A percentile compares a stretch with the other conserved stretches of the same genome.
Evolutionary conservation across 1,284 basidiomycete genomes (phyloP).

Genomic region (Caloboletus firmus): DNA sequence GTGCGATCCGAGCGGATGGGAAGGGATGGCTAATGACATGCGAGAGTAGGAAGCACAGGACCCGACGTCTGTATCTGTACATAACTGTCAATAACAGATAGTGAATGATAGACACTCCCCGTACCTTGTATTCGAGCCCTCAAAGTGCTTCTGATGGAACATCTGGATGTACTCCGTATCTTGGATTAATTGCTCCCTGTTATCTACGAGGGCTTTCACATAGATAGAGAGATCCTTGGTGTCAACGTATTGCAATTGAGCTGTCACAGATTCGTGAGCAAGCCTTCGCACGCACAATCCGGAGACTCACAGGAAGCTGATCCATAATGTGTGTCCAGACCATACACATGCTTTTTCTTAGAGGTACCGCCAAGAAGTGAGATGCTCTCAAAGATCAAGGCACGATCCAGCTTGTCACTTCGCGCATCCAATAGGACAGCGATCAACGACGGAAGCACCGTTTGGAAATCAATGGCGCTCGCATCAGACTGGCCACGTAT

Average conservation of each 20-base stretch:
- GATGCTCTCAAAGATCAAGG: conserved; percentile 67
- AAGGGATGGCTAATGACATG: conserved; percentile 70
- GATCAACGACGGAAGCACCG: conserved; percentile 76
- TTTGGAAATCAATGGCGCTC: conserved; percentile 81
- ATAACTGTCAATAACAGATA: conserved; percentile 10
- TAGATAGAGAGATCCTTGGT: conserved; percentile 72
- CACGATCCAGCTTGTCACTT: conserved; percentile 61
- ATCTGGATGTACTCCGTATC: conserved; percentile 64
- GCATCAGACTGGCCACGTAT: conserved; percentile 67
- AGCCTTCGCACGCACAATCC: neutral
- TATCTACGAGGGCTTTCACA: conserved; percentile 53
- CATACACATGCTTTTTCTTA: conserved; percentile 65
- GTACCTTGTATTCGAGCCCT: conserved; percentile 50
- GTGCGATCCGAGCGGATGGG: conserved; percentile 48
- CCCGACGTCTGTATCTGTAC: conserved; percentile 68
- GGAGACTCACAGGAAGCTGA: conserved; percentile 52
- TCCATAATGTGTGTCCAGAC: conserved; percentile 83
- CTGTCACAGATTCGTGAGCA: conserved; percentile 38
- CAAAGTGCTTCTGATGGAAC: conserved; percentile 66
- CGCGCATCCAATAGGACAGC: conserved; percentile 60
- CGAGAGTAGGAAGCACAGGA: conserved; percentile 81
- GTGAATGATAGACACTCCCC: conserved; percentile 21
- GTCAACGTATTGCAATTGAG: conserved; percentile 77
- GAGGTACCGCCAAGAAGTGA: conserved; percentile 46
- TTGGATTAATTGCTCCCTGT: conserved; percentile 64